Evolutionary conservation across 2,329 filamentous ascomycete species (phyloP), one percentile per base, ranked within the genome.

Genomic region (Chaetomiaceae sp.): DNA sequence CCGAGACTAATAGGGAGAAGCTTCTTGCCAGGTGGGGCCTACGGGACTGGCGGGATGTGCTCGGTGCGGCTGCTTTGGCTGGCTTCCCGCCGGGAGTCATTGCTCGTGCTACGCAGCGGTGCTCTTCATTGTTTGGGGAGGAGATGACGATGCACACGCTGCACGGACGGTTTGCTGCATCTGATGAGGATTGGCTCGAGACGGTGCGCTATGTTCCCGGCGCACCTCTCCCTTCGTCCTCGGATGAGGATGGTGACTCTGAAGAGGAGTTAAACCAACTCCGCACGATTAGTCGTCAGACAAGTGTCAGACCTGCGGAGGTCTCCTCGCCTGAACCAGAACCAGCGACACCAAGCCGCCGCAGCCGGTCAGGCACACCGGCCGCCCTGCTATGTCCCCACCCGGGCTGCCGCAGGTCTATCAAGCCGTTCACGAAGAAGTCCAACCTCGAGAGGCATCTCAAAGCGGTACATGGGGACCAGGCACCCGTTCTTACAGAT

Each of bases 21-120:
- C 44, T 33, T 51, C 36, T 55, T 43, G 36, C 38, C 29, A 56
- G 62, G 47, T 75, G 67, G 65, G 75, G 68, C 13, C 71, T 82
- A 11, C 79, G 87, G 20, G 87, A 95, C 70, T 97, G 92, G 92
- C 87, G 84, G 60, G 89, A 95, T 60, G 80, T 96, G 1, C 71
- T 96, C 25, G 88, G 88, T 0, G 77, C 90, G 1, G 92, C 92
- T 2, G 79, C 88, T 0, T 71, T 95, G 45, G 80, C 80, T 2
- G 89, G 87, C 0, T 91, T 90, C 69, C 73, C 86, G 1, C 68
- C 75, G 0, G 68, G 73, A 1, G 86, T 84, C 1, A 70, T 96
- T 11, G 79, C 83, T 48, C 80, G 88, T 27, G 80, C 90, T 0
- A 80, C 86, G 2, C 76, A 84, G 63, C 80, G 92, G 44, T 97